Base-by-base conservation (phyloP, 352 stramenopile species). In the Globisporangium sylvaticum region DNA sequence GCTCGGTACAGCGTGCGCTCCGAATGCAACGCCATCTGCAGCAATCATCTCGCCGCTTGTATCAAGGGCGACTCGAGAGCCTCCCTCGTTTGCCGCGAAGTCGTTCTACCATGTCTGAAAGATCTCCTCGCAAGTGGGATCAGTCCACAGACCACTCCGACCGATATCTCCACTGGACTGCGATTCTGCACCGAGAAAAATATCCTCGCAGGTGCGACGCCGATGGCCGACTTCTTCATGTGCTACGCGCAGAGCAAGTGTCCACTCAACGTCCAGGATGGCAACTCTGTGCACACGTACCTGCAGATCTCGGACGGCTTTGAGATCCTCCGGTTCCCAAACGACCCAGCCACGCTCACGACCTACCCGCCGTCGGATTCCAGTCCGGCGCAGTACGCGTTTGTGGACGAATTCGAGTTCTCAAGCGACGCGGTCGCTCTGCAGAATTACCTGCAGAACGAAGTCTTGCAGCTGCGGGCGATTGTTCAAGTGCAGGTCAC, bases 151-250 rank as follows among this genome's bases (percentile, higher is more conserved):
- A 48, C 3, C 8, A 9, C 39, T 25, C 59, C 18, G 10, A 37
- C 29, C 0, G 58, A 70, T 22, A 5, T 70, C 12, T 25, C 50
- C 1, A 25, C 3, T 8, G 54, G 14, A 0, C 37, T 70, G 37
- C 64, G 64, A 6, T 34, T 24, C 50, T 70, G 64, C 25, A 56
- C 29, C 5, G 22, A 18, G 0, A 12, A 27, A 59, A 22, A 29
- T 29, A 22, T 54, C 32, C 39, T 64, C 12, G 62, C 58, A n/a
- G 56, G 42, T 2, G 56, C 46, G 5, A 55, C 56, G 14, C 65
- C 58, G 7, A 24, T 73, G 12, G 67, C 48, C 5, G 42, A 70
- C 39, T 70, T 67, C 54, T n/a, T 70, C 10, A 15, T 66, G 44
- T 70, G 68, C 46, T 64, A 62, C 27, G 25, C 57, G 31, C 31